phyloP scores from a whole-genome alignment of 2,329 filamentous ascomycete species.

The Diaporthe helianthi region DNA sequence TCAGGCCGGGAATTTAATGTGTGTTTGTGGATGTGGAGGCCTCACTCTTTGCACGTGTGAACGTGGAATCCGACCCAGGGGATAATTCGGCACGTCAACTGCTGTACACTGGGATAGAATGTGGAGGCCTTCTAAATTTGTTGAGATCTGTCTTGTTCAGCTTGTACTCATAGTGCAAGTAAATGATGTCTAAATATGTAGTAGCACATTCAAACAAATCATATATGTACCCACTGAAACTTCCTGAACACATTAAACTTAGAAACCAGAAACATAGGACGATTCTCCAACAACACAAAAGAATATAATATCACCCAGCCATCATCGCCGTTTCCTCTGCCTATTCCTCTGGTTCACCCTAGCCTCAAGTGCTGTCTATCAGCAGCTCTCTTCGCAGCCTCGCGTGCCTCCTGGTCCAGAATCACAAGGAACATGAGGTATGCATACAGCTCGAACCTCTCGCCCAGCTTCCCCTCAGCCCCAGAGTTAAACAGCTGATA shows the following conservation, averaged over 20 bases:
- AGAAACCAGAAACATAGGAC: not conserved
- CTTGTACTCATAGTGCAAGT: no score
- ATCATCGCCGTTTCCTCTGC: not conserved
- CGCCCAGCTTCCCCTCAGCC: not conserved
- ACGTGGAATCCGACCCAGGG: not conserved
- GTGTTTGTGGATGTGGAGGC: not conserved
- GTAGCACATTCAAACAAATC: accelerated
- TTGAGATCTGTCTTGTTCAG: no score
- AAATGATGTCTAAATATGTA: no score
- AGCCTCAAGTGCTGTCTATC: slow-evolving; percentile 1
- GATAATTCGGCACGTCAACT: no score
- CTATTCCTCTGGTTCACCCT: not conserved
- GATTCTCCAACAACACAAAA: not conserved
- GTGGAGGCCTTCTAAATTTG: no score
- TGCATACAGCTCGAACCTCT: not conserved
- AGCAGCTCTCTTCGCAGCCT: not conserved
- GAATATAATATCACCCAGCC: no score
- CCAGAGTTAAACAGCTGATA: slow-evolving; percentile 21
- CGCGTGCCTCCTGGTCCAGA: slow-evolving; percentile 13
- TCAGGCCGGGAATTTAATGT: no score
- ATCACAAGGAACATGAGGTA: slow-evolving; percentile 2
- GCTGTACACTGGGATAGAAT: no score
- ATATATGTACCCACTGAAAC: not conserved
- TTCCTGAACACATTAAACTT: not conserved
- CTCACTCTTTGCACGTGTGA: not conserved